These are phyloP conservation scores for Annulohypoxylon nitens DNA, from an alignment of 495 filamentous ascomycete genomes.

Conservation along the genomic window DNA sequence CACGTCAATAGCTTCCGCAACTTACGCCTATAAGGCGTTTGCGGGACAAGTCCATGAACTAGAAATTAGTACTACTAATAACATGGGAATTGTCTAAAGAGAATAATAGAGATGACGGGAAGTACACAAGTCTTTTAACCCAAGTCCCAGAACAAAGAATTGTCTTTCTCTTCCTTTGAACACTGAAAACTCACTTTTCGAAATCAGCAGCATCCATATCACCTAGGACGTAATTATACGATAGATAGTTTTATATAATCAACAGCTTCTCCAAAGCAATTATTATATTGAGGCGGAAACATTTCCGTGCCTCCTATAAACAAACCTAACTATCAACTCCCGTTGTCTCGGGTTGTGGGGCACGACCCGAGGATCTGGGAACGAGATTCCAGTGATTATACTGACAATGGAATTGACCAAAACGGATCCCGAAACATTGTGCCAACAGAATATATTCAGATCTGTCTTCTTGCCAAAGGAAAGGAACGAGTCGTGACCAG, in stretches of 20 bases:
- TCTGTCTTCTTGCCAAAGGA: not conserved
- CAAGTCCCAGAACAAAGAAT: not conserved
- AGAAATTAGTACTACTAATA: too few species aligned
- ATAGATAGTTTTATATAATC: not conserved
- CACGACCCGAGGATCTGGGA: not conserved
- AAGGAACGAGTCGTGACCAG: not conserved
- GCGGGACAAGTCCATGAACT: conserved; percentile 11
- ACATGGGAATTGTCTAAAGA: not conserved
- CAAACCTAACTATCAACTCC: not conserved
- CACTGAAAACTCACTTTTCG: not conserved
- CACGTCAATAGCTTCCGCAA: conserved; percentile 24
- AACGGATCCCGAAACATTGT: not conserved
- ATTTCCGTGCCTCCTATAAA: not conserved
- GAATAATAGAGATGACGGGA: not conserved
- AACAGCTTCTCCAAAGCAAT: not conserved
- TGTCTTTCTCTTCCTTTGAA: not conserved
- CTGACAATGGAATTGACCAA: not conserved
- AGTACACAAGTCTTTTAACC: not conserved
- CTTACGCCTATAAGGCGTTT: conserved; percentile 18
- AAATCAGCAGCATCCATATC: not conserved
- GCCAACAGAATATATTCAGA: not conserved
- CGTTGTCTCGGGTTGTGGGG: not conserved
- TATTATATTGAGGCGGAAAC: not conserved
- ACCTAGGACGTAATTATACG: not conserved
- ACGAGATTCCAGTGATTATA: not conserved